A percentile compares a stretch with the other conserved stretches of the same genome.
These are phyloP conservation scores for Porphyrellus cyaneotinctus DNA, from an alignment of 768 basidiomycete species.

Conservation along the genomic window DNA sequence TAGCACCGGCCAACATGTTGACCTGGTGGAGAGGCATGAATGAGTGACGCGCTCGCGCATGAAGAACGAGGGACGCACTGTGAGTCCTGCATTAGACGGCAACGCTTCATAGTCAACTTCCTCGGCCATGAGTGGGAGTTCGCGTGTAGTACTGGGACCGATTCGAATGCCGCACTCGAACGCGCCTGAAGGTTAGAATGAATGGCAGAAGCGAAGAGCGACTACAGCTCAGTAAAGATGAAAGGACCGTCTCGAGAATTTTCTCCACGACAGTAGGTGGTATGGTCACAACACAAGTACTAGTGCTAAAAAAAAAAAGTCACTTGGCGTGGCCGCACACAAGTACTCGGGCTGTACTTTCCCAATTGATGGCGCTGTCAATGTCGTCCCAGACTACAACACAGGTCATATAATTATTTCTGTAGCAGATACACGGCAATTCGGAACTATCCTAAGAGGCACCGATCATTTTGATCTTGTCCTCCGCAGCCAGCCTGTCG, in stretches of 20 bases:
- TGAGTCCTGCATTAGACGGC: slow-evolving; percentile 75
- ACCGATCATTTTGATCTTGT: slow-evolving; percentile 27
- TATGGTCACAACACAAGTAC: neutral
- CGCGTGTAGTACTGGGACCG: slow-evolving; percentile 3
- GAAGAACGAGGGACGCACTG: slow-evolving; percentile 37
- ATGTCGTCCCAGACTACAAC: too few species aligned
- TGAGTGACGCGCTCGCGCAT: slow-evolving; percentile 15
- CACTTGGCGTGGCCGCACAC: neutral
- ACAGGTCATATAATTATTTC: neutral
- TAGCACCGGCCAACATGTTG: slow-evolving; percentile 95
- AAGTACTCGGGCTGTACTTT: neutral
- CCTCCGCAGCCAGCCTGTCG: slow-evolving; percentile 53
- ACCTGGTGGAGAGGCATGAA: slow-evolving; percentile 46
- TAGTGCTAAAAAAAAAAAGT: slow-evolving; percentile 5
- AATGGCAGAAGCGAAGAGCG: neutral
- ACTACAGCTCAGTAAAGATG: neutral
- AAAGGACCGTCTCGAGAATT: slow-evolving; percentile 9
- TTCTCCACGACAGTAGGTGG: slow-evolving; percentile 1
- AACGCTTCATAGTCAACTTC: slow-evolving; percentile 64
- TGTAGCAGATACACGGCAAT: neutral
- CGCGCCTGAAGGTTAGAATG: neutral
- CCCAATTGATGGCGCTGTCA: neutral
- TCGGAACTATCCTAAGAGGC: neutral
- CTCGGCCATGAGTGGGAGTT: slow-evolving; percentile 31
- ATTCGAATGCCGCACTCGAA: slow-evolving; percentile 8